Evolutionary conservation across 164 flowering plant genomes (phyloP), one percentile per base, ranked within the genome.

Genomic region (Saururus chinensis): DNA sequence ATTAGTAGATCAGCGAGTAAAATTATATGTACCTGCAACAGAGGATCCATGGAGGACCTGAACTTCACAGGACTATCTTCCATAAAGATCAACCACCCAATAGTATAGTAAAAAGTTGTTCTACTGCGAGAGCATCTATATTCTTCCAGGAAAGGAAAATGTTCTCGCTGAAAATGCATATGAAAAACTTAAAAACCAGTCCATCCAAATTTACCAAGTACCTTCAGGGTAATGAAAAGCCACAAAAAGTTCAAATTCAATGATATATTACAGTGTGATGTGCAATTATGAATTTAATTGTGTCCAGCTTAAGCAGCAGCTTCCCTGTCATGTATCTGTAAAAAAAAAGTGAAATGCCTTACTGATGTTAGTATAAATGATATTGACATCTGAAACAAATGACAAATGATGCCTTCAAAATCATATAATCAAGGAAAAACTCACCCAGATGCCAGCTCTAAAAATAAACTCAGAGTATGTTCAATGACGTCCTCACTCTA

Each of bases 401-500:
- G 6, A 30, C 6, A 30, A 30, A 30, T 30, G 37, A n/a, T n/a
- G n/a, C n/a, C n/a, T n/a, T n/a, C n/a, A n/a, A n/a, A n/a, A n/a
- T n/a, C 6, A 30, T 6, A 30, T 2, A 2, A 30, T 30, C 37
- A 30, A 55, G 20, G 30, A 55, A 22, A 11, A 22, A 55, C 87
- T 71, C 41, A 95, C 99, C 99, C 99, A 68, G 96, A 88, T 66
- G 97, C 99, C 76, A 95, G 76, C 77, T 95, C 99, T 72, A 80
- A 77, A 75, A 95, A 95, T 69, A 95, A 74, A 76, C 84, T 87
- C 63, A 95, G 78, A 20, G 97, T 91, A 66, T 95, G 96, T 66
- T 83, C 92, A 73, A 95, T 86, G 66, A 89, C 95, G 63, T 87
- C 99, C 70, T 88, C 95, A 66, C 95, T 78, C 99, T 95, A 62